Evolutionary conservation across 371 early-diverging fungal species (phyloP), one percentile per base, ranked within the genome.

Genomic region (Dinochytrium kinnereticum): DNA sequence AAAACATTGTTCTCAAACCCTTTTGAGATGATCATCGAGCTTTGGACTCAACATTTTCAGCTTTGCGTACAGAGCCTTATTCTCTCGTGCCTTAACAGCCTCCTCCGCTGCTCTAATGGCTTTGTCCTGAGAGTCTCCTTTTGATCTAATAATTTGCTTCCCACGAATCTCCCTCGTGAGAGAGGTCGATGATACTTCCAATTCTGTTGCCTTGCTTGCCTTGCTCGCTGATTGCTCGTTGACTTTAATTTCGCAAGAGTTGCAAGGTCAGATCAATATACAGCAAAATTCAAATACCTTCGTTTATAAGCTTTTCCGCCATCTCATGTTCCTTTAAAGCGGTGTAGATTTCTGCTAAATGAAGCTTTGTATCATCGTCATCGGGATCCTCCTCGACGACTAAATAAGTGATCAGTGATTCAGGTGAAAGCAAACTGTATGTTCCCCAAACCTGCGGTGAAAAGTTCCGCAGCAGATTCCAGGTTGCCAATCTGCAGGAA

Each of bases 341-440:
- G 80, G 95, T 93, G 72, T 94, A 95, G 0, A 96, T 86, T 44
- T 92, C 87, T 15, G 91, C 93, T 2, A 97, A 82, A 65, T 91
- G 88, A 80, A 93, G 78, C 78, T 91, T 91, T 70, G 90, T 88
- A 31, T 93, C 93, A 28, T 90, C 76, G 76, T 94, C 91, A 13
- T 88, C 81, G 0, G 93, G 91, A 31, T 87, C 83, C 2, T 82
- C 87, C 7, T 87, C 79, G 17, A 89, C 75, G 5, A 88, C 90
- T 78, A 68, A 37, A 69, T 30, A 28, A 72, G n/a, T n/a, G n/a
- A n/a, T n/a, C n/a, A 30, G 36, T 10, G 17, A 64, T 15, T 19
- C 64, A 64, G 36, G 34, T 24, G 19, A 31, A 50, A 44, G 21
- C 31, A 21, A 61, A 17, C n/a, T n/a, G 38, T 17, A 37, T 30